Conservation (phyloP, 331 rosid species). For the Spiraea crenata region DNA sequence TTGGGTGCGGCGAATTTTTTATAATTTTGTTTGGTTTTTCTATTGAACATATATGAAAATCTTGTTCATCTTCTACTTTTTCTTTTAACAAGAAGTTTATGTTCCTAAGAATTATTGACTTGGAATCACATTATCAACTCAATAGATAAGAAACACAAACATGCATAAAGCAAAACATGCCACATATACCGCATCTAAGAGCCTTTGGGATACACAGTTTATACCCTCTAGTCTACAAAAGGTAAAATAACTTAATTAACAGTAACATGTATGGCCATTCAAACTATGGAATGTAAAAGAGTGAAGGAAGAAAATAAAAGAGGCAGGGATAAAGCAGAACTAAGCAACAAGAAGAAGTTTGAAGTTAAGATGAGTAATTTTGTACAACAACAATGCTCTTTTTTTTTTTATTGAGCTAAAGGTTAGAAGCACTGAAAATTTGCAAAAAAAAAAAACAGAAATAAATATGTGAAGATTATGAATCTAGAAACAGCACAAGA, state of each 20-base stretch:
- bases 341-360: background rate
- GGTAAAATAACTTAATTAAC: background rate
- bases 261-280: background rate
- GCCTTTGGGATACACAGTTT: background rate
- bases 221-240: background rate
- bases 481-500: background rate
- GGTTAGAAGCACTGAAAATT: background rate
- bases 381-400: background rate
- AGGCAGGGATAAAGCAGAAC: background rate
- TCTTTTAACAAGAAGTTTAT: background rate
- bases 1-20: too few species aligned
- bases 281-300: background rate
- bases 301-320: background rate
- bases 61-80: background rate
- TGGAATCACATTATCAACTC: background rate
- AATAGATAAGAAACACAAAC: background rate
- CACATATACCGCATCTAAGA: background rate
- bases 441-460: background rate
- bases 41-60: background rate
- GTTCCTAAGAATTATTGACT: background rate
- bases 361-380: background rate
- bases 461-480: constrained; percentile 3
- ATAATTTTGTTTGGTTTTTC: too few species aligned
- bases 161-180: background rate
- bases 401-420: background rate